phyloP scores from a whole-genome alignment of 2,329 filamentous ascomycete genomes.

The Aspergillus pseudonomiae region DNA sequence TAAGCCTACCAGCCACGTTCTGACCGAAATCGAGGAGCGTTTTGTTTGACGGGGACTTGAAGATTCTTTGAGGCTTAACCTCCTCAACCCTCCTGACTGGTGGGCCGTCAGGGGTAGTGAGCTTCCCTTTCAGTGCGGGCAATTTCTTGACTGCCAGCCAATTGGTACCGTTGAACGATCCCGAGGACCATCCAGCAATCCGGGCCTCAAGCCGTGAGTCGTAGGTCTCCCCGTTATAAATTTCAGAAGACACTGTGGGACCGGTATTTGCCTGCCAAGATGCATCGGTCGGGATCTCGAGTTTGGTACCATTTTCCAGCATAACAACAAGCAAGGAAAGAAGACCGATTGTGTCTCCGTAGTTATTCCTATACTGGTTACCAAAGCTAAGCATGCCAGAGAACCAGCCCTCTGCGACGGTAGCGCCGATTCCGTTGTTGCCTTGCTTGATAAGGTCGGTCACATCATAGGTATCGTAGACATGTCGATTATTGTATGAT shows the following conservation, averaged over 20 bases:
- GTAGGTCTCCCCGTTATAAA: slow-evolving; percentile 58
- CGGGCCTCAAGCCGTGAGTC: slow-evolving; percentile 41
- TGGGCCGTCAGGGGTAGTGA: slow-evolving; percentile 47
- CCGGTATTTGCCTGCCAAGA: slow-evolving; percentile 17
- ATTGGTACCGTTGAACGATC: slow-evolving; percentile 22
- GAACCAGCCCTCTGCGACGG: slow-evolving; percentile 56
- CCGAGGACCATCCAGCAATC: slow-evolving; percentile 32
- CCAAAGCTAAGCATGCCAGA: slow-evolving; percentile 33
- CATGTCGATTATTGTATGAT: slow-evolving; percentile 51
- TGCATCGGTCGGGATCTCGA: slow-evolving; percentile 14
- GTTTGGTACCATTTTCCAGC: slow-evolving; percentile 6
- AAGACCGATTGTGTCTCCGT: slow-evolving; percentile 21
- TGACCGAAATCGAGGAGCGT: slow-evolving; percentile 61
- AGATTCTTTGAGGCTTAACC: slow-evolving; percentile 30
- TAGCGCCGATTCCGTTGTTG: slow-evolving; percentile 44
- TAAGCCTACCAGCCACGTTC: slow-evolving; percentile 58
- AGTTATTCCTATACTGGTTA: slow-evolving; percentile 17
- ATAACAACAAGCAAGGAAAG: slow-evolving; percentile 13
- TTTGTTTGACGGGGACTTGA: slow-evolving; percentile 47
- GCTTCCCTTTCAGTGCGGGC: slow-evolving; percentile 13
- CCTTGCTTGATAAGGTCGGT: slow-evolving; percentile 41
- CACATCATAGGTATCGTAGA: slow-evolving; percentile 58
- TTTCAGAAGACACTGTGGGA: slow-evolving; percentile 33
- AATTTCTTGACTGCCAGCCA: slow-evolving; percentile 20
- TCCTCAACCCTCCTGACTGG: slow-evolving; percentile 47